Evolutionary conservation across 345 rosid species (phyloP), one percentile per base, ranked within the genome.

Genomic region (Moringa oleifera): DNA sequence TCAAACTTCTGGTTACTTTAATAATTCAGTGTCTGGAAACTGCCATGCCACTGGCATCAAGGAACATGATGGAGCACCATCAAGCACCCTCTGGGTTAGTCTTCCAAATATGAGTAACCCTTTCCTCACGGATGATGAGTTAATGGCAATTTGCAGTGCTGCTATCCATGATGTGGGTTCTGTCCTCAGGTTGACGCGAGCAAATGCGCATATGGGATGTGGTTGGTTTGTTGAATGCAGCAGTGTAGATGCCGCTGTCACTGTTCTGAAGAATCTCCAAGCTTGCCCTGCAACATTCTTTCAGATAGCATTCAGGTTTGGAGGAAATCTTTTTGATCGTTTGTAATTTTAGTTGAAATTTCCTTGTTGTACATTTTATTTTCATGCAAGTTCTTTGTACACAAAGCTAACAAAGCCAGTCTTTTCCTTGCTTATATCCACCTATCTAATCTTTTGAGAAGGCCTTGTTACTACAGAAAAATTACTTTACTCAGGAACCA

Each of bases 191-290:
- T 66, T 73, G 59, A 57, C 51, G 25, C 68, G 77, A 59, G 66
- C 71, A 55, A 75, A 60, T 68, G 49, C 24, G 63, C 79, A 68
- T 45, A 66, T 58, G 41, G 81, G 83, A 18, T 66, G 69, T 56
- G 79, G 81, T 58, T 81, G 86, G 86, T 54, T 78, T 59, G 74
- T 79, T 31, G 86, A 81, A 31, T 81, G 71, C 61, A 71, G 77
- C 75, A 78, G 55, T 20, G 25, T 64, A 54, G 81, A 76, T 60
- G 70, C 77, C 51, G 83, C 86, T 18, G 24, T 19, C 23, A 59
- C 74, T 53, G 54, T 68, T 69, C 28, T 76, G 65, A 81, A 69
- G 55, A 81, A 60, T 72, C 75, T 81, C 23, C 81, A 75, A 20
- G 55, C 41, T 65, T 78, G 77, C 67, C 81, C 79, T 20, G 79